Evolutionary conservation across 2,329 filamentous ascomycete species (phyloP).

Genomic region (Fusarium tjaetaba): DNA sequence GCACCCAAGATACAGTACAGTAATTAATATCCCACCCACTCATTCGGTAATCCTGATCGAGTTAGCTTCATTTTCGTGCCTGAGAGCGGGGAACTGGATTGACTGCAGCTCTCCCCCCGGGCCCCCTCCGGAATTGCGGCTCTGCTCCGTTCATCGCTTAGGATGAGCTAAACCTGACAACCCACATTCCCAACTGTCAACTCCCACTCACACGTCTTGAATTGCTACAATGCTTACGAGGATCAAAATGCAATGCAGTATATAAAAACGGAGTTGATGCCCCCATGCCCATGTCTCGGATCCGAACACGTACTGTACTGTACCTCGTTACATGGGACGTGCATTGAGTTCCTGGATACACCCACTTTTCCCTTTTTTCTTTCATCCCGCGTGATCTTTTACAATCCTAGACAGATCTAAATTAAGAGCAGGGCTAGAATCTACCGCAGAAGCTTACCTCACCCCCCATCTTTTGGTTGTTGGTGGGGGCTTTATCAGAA

Average conservation of each 20-base stretch:
- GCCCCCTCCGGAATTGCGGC: background rate
- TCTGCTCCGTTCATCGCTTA: conserved; percentile 24
- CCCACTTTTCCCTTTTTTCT: conserved; percentile 13
- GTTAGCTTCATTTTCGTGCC: conserved; percentile 3
- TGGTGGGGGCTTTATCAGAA: background rate
- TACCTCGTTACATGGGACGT: background rate
- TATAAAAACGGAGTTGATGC: background rate
- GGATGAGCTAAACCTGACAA: conserved; percentile 6
- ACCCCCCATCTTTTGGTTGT: background rate
- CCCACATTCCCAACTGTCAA: background rate
- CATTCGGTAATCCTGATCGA: conserved; percentile 1
- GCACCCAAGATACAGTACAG: background rate
- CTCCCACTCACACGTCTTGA: conserved; percentile 4
- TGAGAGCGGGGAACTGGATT: conserved; percentile 16
- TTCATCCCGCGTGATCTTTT: conserved; percentile 21
- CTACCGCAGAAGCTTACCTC: background rate
- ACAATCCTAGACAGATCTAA: conserved; percentile 13
- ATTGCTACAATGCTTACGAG: conserved; percentile 12
- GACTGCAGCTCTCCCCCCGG: background rate
- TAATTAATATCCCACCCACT: background rate
- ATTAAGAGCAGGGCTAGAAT: conserved; percentile 20
- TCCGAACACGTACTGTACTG: conserved; percentile 3
- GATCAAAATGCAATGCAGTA: background rate
- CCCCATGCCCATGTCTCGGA: conserved; percentile 2
- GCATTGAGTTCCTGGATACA: background rate